Percentiles rank a stretch among this genome's conserved stretches.
phyloP scores from a whole-genome alignment of 164 flowering plant species.

The Protea cynaroides region DNA sequence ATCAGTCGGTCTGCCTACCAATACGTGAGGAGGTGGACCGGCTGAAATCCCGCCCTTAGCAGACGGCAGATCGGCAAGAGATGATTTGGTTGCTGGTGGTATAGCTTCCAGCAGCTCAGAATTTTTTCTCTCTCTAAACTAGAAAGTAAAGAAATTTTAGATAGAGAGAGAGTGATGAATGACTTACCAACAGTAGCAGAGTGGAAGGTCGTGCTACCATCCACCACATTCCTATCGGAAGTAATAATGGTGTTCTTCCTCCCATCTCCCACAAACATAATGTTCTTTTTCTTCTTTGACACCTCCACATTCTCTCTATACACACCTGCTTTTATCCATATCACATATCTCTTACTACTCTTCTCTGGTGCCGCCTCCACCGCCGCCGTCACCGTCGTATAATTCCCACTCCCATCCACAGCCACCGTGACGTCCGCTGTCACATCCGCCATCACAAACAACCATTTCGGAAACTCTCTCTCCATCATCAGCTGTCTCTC shows the following conservation, averaged over 20 bases:
- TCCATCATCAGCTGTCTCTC: neutral
- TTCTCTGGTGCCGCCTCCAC: conserved; percentile 55
- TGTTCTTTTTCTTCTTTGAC: conserved; percentile 44
- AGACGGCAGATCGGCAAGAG: too few species aligned
- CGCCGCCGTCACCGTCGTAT: conserved; percentile 46
- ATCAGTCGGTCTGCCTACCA: too few species aligned
- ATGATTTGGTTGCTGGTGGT: too few species aligned
- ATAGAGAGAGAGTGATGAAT: neutral
- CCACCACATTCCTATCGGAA: conserved; percentile 45
- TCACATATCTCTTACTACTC: conserved; percentile 44
- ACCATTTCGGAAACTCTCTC: conserved; percentile 2
- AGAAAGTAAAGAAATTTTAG: too few species aligned
- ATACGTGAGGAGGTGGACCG: too few species aligned
- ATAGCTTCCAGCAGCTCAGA: too few species aligned
- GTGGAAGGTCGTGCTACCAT: conserved; percentile 63
- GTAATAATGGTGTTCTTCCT: conserved; percentile 57
- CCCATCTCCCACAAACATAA: conserved; percentile 69
- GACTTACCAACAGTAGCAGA: conserved; percentile 71
- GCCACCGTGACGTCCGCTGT: conserved; percentile 53
- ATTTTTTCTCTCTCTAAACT: too few species aligned
- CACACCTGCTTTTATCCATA: conserved; percentile 54
- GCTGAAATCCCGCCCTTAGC: too few species aligned
- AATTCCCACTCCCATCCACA: conserved; percentile 58
- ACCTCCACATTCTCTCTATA: conserved; percentile 66
- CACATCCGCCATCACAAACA: conserved; percentile 55